These are phyloP conservation scores for Pichia pseudocactophila DNA, from an alignment of 805 yeast genomes.

Conservation along the genomic window DNA sequence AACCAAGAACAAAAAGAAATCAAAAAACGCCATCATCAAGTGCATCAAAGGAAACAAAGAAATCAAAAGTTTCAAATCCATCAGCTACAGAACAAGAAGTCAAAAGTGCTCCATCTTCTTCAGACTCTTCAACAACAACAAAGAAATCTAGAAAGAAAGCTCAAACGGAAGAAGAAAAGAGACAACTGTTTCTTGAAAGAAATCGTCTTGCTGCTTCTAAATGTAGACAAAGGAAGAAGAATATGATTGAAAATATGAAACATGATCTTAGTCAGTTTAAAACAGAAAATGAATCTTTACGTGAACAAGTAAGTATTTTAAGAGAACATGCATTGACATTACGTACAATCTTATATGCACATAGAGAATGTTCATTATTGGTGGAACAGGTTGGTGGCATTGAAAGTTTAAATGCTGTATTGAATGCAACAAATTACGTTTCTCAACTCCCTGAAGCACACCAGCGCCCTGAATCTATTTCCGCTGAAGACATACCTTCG, in stretches of 20 bases:
- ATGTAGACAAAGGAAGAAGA: slow-evolving; percentile 91
- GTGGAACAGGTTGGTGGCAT: slow-evolving; percentile 38
- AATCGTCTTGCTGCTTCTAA: slow-evolving; percentile 96
- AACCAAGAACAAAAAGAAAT: too few species aligned
- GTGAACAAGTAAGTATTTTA: slow-evolving; percentile 47
- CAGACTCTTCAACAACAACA: neutral
- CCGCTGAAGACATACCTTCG: slow-evolving; percentile 7
- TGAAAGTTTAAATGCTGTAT: slow-evolving; percentile 35
- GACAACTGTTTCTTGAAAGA: slow-evolving; percentile 78
- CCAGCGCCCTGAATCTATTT: slow-evolving; percentile 3
- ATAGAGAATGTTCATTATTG: slow-evolving; percentile 39
- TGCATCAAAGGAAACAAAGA: too few species aligned
- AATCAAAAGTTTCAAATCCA: too few species aligned
- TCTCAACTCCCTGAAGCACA: slow-evolving; percentile 15
- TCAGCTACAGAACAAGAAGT: too few species aligned
- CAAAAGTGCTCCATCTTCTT: neutral
- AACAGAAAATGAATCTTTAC: slow-evolving; percentile 58
- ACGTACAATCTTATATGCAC: slow-evolving; percentile 38
- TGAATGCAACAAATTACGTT: slow-evolving; percentile 27
- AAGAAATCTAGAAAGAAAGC: slow-evolving; percentile 2
- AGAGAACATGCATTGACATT: slow-evolving; percentile 48
- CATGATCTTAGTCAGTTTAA: slow-evolving; percentile 64
- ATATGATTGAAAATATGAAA: slow-evolving; percentile 75
- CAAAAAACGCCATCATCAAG: too few species aligned
- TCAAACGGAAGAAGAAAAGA: slow-evolving; percentile 52